Evolutionary conservation across 1,139 yeast genomes (phyloP), one percentile per base, ranked within the genome.

Genomic region (Insectozyma bohioensis): DNA sequence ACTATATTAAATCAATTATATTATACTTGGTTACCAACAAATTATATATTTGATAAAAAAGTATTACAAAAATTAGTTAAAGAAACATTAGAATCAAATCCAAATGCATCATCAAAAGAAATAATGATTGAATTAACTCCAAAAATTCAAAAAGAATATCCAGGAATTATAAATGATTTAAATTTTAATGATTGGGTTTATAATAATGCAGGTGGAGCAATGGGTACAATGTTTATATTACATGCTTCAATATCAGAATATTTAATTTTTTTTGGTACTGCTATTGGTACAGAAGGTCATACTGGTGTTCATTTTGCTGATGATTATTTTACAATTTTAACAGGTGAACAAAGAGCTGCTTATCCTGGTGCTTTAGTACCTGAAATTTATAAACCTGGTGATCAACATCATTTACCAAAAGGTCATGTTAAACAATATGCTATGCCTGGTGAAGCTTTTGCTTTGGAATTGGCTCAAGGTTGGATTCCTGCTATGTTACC

Each of bases 401-500:
- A 83, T 49, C 79, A 78, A 43, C 95, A 94, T 58, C 94, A 83
- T 54, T 68, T 92, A 54, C 57, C 50, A 21, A 82, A 78, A 55
- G 96, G 97, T 21, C 47, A 61, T 28, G 76, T 78, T 46, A 87
- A 85, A 61, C 98, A 94, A 61, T 92, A 94, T 58, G 49, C 79
- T 21, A 86, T 92, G 95, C 83, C 86, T 1, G 59, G 75, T 25
- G 94, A 82, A 21, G 70, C 86, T 0, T 90, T 80, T 62, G 97
- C 98, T 5, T 67, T 92, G 48, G 98, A 92, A 58, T 74, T 92
- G 52, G 98, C 98, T 6, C 98, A 92, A 66, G 98, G 98, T 37
- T 92, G 96, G 95, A 86, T 92, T 47, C 98, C 98, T 21, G 82
- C 94, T 33, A 92, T 92, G 98, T 72, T 94, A 44, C 97, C 97